These are phyloP conservation scores for Euphrasia arctica DNA, from an alignment of 305 asterid genomes.

Conservation along the genomic window DNA sequence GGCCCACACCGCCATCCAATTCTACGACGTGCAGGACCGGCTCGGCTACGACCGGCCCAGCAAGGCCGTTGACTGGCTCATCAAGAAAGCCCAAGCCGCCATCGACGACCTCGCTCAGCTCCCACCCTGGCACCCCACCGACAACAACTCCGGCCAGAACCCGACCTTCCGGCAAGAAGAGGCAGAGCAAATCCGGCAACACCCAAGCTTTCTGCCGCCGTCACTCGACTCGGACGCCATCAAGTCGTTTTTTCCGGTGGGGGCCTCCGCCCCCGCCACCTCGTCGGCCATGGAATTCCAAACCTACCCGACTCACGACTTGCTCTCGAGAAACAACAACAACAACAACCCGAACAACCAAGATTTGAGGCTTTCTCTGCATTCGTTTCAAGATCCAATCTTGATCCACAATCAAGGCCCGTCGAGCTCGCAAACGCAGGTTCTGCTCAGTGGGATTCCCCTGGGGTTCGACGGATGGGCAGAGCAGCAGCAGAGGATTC, in stretches of 20 bases:
- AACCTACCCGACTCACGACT: slow-evolving; percentile 28
- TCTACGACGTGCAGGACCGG: slow-evolving; percentile 94
- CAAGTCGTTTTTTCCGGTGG: slow-evolving; percentile 81
- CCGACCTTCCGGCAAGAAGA: slow-evolving; percentile 27
- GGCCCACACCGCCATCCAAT: slow-evolving; percentile 93
- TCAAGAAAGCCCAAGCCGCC: slow-evolving; percentile 74
- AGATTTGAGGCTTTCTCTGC: slow-evolving; percentile 82
- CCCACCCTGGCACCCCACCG: slow-evolving; percentile 84
- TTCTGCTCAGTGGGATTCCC: slow-evolving; percentile 41
- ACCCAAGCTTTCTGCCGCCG: slow-evolving; percentile 61
- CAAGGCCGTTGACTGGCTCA: slow-evolving; percentile 96
- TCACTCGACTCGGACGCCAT: slow-evolving; percentile 71
- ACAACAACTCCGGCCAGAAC: slow-evolving; percentile 33
- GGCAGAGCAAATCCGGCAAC: slow-evolving; percentile 8
- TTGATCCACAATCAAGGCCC: slow-evolving; percentile 43
- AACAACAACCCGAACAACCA: slow-evolving; percentile 45
- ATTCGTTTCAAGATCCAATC: slow-evolving; percentile 78
- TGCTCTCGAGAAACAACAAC: slow-evolving; percentile 30
- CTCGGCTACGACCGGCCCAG: slow-evolving; percentile 95
- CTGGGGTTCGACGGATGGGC: slow-evolving; percentile 49
- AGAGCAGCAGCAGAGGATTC: slow-evolving; percentile 56
- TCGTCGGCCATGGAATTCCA: slow-evolving; percentile 72
- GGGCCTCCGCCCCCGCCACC: slow-evolving; percentile 50
- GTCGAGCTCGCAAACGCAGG: slow-evolving; percentile 32
- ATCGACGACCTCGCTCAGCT: slow-evolving; percentile 79